A percentile compares a stretch with the other conserved stretches of the same genome.
These are phyloP conservation scores for Botryotinia globosa DNA, from an alignment of 2,329 filamentous ascomycete species.

Conservation along the genomic window DNA sequence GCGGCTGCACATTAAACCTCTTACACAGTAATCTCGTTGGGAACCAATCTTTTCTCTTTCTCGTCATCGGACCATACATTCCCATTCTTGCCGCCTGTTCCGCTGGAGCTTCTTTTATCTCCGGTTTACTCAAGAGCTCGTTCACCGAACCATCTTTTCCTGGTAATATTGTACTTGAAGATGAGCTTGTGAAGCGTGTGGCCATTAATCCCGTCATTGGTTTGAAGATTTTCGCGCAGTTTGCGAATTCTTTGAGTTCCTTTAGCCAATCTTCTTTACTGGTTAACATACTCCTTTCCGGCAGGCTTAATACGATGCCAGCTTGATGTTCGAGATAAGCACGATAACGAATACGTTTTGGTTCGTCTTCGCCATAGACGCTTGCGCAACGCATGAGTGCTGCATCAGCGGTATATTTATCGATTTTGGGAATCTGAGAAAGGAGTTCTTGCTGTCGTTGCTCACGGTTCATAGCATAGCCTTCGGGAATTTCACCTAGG, in stretches of 20 bases:
- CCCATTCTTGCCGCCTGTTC: slow-evolving; percentile 83
- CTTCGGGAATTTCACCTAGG: slow-evolving; percentile 68
- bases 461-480: slow-evolving; percentile 60
- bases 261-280: slow-evolving; percentile 72
- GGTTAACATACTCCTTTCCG: slow-evolving; percentile 46
- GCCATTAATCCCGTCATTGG: slow-evolving; percentile 93
- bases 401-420: slow-evolving; percentile 64
- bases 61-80: slow-evolving; percentile 90
- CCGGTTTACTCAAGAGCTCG: slow-evolving; percentile 47
- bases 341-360: slow-evolving; percentile 77
- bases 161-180: slow-evolving; percentile 37
- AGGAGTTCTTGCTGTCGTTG: slow-evolving; percentile 59
- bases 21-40: slow-evolving; percentile 89
- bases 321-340: slow-evolving; percentile 76
- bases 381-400: slow-evolving; percentile 63
- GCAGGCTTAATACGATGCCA: slow-evolving; percentile 56
- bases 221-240: slow-evolving; percentile 77
- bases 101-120: slow-evolving; percentile 68
- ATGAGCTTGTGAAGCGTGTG: slow-evolving; percentile 79
- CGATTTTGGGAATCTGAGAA: slow-evolving; percentile 60
- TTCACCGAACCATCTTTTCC: slow-evolving; percentile 36
- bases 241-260: slow-evolving; percentile 72
- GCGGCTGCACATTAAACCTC: slow-evolving; percentile 82
- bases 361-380: slow-evolving; percentile 78
- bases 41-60: slow-evolving; percentile 68